Base-by-base conservation (phyloP, 257 asterid species). In the Nicotiana knightiana region DNA sequence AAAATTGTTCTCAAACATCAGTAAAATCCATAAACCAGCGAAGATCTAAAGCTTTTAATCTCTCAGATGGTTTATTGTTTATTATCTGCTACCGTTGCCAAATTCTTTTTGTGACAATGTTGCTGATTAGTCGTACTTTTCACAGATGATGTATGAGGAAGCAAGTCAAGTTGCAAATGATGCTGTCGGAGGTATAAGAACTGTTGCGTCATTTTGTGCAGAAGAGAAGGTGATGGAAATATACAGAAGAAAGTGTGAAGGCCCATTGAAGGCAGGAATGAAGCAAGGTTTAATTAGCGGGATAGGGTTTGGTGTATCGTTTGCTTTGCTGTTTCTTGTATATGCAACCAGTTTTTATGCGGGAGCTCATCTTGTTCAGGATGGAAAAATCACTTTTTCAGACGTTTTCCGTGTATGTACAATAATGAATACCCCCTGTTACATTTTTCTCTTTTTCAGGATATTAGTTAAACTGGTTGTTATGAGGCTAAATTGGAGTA, bases 101-200 rank as follows among this genome's bases (percentile, higher is more conserved):
- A 61, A n/a, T 16, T 57, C n/a, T 57, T 57, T 57, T 6, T 9
- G 9, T 57, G 62, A 17, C 4, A 57, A 17, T 57, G 62, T 57
- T 54, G 30, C n/a, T n/a, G 77, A 77, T 21, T 16, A 48, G 33
- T 80, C 67, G 33, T 11, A 46, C 76, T 30, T 46, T 58, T 81
- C 82, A 84, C 90, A 93, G 97, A 87, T 73, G 28, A 94, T 91
- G 95, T 94, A 93, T 70, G 97, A 91, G 86, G 92, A 94, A 82
- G 98, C 98, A n/a, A 93, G 97, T 85, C 97, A 94, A 81, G 92
- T 94, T 4, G 97, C 95, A 16, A 93, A 89, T 80, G 97, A 94
- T 55, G 97, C 97, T 0, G 97, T 93, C 24, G 94, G 95, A 64
- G 91, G 94, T 82, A 93, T 92, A 84, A 82, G 97, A 82, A 94